Conservation (phyloP, 2,329 filamentous ascomycete species). For the Samsoniella hepiali region DNA sequence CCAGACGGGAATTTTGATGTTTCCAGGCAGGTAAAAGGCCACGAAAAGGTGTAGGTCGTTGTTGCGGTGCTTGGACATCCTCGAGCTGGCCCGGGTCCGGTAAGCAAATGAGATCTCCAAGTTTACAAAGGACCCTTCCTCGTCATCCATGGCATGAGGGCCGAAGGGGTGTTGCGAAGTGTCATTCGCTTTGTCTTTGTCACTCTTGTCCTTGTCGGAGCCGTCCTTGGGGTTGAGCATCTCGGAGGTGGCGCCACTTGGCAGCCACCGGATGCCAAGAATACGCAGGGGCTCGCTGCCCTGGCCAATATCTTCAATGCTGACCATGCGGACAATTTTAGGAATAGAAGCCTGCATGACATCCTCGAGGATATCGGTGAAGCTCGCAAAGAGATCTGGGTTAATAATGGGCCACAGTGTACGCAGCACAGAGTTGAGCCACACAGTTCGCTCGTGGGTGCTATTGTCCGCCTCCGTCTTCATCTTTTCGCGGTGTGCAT, state of each 20-base stretch:
- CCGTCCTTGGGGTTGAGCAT: conserved; percentile 33
- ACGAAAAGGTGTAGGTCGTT: conserved; percentile 64
- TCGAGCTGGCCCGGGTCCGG: conserved; percentile 58
- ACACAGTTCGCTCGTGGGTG: conserved; percentile 63
- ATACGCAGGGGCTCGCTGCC: conserved; percentile 69
- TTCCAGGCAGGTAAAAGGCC: conserved; percentile 64
- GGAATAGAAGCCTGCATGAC: conserved; percentile 77
- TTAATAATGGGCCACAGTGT: conserved; percentile 74
- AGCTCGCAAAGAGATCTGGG: conserved; percentile 66
- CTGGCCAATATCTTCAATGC: conserved; percentile 72
- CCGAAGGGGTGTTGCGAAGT: conserved; percentile 33
- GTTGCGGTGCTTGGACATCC: conserved; percentile 65
- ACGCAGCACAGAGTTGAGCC: conserved; percentile 67
- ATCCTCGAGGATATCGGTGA: conserved; percentile 71
- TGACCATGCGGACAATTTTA: conserved; percentile 68
- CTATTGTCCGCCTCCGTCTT: conserved; percentile 39
- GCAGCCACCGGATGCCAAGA: conserved; percentile 68
- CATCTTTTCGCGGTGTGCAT: conserved; percentile 55
- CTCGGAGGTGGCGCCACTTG: conserved; percentile 61
- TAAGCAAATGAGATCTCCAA: conserved; percentile 74
- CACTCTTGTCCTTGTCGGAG: conserved; percentile 33
- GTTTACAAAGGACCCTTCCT: conserved; percentile 76
- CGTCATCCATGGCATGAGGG: conserved; percentile 65
- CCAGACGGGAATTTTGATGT: conserved; percentile 62
- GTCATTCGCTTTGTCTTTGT: conserved; percentile 23